Base-by-base conservation (phyloP, 2,329 filamentous ascomycete genomes). In the Sporothrix brunneoviolacea region DNA sequence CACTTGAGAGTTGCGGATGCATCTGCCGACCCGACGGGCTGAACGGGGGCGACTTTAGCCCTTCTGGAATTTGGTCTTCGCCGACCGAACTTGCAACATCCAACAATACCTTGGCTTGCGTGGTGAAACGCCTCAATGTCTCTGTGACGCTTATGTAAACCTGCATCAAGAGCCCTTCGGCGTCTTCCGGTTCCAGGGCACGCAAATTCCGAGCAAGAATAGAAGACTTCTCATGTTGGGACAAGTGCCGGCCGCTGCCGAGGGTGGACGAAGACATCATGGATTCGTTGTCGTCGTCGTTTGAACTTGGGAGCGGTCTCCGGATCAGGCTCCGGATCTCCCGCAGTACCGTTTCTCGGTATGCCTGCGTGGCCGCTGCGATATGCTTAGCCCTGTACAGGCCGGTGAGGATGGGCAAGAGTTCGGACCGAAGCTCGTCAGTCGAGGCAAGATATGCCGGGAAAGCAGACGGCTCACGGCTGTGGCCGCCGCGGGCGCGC, bases 41-140 rank as follows among this genome's bases (percentile, higher is more conserved):
- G 36, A 74, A 68, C 2, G 78, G 65, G 0, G 77, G 77, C 4
- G 77, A 80, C 56, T 37, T 61, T 61, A 36, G 62, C 61, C 19
- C 42, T 10, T 40, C 36, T 4, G 28, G 16, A 13, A 10, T 15
- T 2, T 42, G 30, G 57, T 65, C 63, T 32, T 75, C 70, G 13
- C 77, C 74, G 46, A 87, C 75, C 12, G 81, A 84, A 64, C 90
- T 95, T 1, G 91, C 93, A 18, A 95, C 87, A 65, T 98, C 93
- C 9, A 98, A 75, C n/a, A 98, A 70, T 9, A 97, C 83, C 65
- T 98, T 98, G 50, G 93, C 86, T 64, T 97, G 91, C 0, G 89
- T 91, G 16, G 88, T 89, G 8, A 96, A 71, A 60, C 93, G 79
- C 51, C 93, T 78, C 42, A 98, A 66, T 4, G 88, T 88, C 69